Evolutionary conservation across 2,329 filamentous ascomycete species (phyloP), one percentile per base, ranked within the genome.

Genomic region (Leptographium lundbergii): DNA sequence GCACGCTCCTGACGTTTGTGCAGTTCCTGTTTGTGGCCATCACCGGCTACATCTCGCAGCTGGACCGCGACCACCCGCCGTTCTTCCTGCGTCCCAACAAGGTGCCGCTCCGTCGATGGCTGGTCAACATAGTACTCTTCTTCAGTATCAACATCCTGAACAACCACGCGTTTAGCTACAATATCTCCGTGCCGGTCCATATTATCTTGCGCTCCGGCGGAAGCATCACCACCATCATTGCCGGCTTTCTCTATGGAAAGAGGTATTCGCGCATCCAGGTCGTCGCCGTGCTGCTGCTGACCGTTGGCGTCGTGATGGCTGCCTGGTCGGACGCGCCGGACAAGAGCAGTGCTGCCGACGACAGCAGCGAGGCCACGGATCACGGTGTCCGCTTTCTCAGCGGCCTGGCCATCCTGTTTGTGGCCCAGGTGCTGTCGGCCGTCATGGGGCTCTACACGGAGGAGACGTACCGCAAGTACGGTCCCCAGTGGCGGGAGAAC

Each of bases 371-470:
- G 61, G 63, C 66, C 55, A 61, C 67, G 1, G 64, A 67, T 24
- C 69, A 67, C 36, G 67, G 66, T 45, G 64, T 72, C 24, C 73
- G 69, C 54, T 88, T 84, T 66, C 75, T 79, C 59, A 84, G 81
- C 6, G 94, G 94, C 3, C 86, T 99, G 14, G 72, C 81, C 3
- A 87, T 99, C 56, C 81, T 99, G 19, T 88, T 95, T 53, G 70
- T 95, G 45, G 94, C 94, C 1, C 94, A 99, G 73, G 74, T 95
- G 5, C 80, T 97, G 25, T 95, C 91, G 9, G 91, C 94, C 25
- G 87, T 91, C 67, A 96, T 97, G 87, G 94, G 94, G 5, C 81
- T 96, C 34, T 97, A 96, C 70, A 92, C 92, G 0, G 91, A 99
- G 70, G 85, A 91, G 64, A 89, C 91, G 0, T 99, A 97, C 74